phyloP scores from a whole-genome alignment of 345 rosid genomes.

The Citrus medica region DNA sequence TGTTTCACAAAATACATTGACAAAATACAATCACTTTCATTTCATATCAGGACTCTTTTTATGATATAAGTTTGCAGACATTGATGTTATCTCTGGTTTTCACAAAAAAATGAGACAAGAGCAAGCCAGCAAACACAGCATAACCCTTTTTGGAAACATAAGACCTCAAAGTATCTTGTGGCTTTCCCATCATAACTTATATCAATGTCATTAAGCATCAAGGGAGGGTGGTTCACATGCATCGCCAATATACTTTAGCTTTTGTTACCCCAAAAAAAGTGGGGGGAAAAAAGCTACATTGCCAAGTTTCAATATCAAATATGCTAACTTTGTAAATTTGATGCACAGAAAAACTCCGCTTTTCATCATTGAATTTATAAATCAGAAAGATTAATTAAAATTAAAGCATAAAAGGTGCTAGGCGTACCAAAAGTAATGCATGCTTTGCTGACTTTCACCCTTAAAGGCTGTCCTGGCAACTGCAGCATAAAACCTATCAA shows the following conservation, averaged over 20 bases:
- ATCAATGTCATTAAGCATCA: neutral
- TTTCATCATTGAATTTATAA: neutral
- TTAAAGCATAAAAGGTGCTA: neutral
- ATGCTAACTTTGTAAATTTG: neutral
- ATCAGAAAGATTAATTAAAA: neutral
- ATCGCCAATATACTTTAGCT: no score
- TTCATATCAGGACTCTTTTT: neutral
- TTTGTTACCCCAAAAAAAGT: no score
- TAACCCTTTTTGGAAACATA: neutral
- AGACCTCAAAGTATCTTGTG: neutral
- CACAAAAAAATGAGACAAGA: neutral
- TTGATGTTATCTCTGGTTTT: neutral
- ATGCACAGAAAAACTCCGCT: neutral
- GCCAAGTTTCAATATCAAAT: no score
- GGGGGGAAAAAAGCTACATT: no score
- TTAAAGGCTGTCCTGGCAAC: conserved; percentile 89
- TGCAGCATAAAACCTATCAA: conserved; percentile 87
- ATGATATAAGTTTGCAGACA: neutral
- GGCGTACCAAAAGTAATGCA: conserved; percentile 92
- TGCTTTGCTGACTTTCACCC: conserved; percentile 88
- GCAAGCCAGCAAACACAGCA: neutral
- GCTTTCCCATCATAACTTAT: neutral
- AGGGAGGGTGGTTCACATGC: neutral
- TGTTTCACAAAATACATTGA: neutral
- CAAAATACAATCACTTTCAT: neutral